Conservation (phyloP, 768 basidiomycete species). For the Auricularia auricula-judae region DNA sequence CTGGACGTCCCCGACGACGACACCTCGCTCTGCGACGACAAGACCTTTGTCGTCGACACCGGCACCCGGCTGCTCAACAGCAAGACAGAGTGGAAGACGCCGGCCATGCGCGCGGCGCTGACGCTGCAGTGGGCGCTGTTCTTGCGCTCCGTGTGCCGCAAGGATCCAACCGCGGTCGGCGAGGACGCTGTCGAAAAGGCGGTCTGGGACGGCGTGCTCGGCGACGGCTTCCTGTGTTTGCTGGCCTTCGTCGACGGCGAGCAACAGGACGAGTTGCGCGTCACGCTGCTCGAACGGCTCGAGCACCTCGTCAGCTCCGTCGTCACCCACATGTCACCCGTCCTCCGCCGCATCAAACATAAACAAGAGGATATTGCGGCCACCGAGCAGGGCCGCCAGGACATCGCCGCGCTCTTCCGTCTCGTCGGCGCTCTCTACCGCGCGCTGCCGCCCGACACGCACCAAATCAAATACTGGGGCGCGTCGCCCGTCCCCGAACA, state of each 20-base stretch:
- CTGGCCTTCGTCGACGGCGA: slow-evolving; percentile 17
- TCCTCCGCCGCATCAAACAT: slow-evolving; percentile 53
- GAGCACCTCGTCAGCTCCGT: slow-evolving; percentile 46
- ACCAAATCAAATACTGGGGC: slow-evolving; percentile 74
- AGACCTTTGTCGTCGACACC: slow-evolving; percentile 5
- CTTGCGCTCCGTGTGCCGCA: slow-evolving; percentile 42
- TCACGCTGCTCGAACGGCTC: slow-evolving; percentile 46
- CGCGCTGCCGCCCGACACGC: slow-evolving; percentile 60
- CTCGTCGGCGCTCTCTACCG: slow-evolving; percentile 77
- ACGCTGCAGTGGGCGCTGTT: slow-evolving; percentile 86
- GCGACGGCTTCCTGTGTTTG: slow-evolving; percentile 69
- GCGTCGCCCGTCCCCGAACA: slow-evolving; percentile 37
- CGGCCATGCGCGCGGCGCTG: slow-evolving; percentile 58
- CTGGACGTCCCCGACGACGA: slow-evolving; percentile 39
- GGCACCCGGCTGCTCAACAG: not conserved
- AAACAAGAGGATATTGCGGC: slow-evolving; percentile 77
- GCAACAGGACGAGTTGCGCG: slow-evolving; percentile 38
- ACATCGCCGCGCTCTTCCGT: slow-evolving; percentile 74
- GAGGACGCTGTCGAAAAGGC: slow-evolving; percentile 71
- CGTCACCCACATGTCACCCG: slow-evolving; percentile 18
- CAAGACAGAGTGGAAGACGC: slow-evolving; percentile 52
- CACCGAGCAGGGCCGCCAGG: slow-evolving; percentile 60
- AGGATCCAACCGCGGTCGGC: not conserved
- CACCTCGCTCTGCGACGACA: slow-evolving; percentile 25
- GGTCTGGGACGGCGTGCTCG: slow-evolving; percentile 75